phyloP scores from a whole-genome alignment of 768 basidiomycete species.

The Wakefieldia striispora region DNA sequence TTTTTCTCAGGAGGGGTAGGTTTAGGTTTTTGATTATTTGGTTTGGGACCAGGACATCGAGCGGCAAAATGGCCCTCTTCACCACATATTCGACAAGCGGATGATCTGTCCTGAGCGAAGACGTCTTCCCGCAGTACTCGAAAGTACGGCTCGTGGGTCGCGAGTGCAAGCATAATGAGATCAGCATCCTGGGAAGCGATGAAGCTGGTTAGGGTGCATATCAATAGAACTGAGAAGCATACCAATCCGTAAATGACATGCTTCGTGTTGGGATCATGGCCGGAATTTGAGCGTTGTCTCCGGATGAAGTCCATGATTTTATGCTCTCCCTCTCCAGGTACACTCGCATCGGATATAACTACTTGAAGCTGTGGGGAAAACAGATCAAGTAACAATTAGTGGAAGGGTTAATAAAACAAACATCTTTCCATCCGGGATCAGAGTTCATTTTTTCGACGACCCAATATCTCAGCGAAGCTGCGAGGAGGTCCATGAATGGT shows the following conservation, averaged over 20 bases:
- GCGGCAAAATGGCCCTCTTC: slow-evolving; percentile 94
- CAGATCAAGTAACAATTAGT: not conserved
- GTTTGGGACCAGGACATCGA: slow-evolving; percentile 83
- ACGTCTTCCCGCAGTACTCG: slow-evolving; percentile 97
- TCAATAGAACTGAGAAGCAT: slow-evolving; percentile 24
- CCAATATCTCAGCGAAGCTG: slow-evolving; percentile 91
- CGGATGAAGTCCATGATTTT: slow-evolving; percentile 99
- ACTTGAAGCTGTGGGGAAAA: slow-evolving; percentile 70
- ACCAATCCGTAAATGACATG: slow-evolving; percentile 99
- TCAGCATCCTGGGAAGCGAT: slow-evolving; percentile 77
- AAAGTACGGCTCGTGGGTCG: slow-evolving; percentile 98
- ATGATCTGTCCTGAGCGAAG: slow-evolving; percentile 79
- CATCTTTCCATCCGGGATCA: slow-evolving; percentile 94
- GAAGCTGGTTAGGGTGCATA: slow-evolving; percentile 8
- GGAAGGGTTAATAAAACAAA: slow-evolving; percentile 31
- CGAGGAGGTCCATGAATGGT: slow-evolving; percentile 95
- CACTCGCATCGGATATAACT: slow-evolving; percentile 94
- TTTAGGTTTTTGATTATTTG: slow-evolving; percentile 51
- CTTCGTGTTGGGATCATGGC: slow-evolving; percentile 91
- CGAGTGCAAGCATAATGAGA: slow-evolving; percentile 96
- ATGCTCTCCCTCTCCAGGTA: slow-evolving; percentile 98
- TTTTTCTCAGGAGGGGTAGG: slow-evolving; percentile 60
- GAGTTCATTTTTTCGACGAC: slow-evolving; percentile 92
- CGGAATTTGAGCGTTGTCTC: slow-evolving; percentile 79
- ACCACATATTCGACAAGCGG: slow-evolving; percentile 88